A percentile compares a stretch with the other conserved stretches of the same genome.
Evolutionary conservation across 2,329 filamentous ascomycete genomes (phyloP).

Genomic region (Cordyceps cicadae): DNA sequence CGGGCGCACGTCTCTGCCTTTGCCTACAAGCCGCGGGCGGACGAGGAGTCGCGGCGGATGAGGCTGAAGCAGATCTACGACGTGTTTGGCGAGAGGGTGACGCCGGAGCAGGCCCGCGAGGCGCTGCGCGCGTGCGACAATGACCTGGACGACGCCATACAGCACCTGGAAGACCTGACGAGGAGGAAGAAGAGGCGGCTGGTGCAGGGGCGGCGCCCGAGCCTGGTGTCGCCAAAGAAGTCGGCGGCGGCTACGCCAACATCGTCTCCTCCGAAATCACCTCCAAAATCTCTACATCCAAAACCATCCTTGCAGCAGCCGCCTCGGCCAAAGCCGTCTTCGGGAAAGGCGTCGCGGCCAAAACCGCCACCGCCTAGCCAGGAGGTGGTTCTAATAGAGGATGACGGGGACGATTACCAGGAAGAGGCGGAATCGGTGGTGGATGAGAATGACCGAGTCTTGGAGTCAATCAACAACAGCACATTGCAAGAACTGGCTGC

Average conservation of each 20-base stretch:
- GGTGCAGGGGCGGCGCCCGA: constrained; percentile 27
- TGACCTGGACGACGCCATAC: constrained; percentile 29
- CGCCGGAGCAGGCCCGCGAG: constrained; percentile 24
- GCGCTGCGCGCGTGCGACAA: constrained; percentile 25
- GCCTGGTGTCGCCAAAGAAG: constrained; percentile 14
- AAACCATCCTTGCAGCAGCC: not conserved
- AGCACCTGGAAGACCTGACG: constrained; percentile 21
- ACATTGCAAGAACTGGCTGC: constrained; percentile 69
- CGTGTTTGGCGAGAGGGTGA: constrained; percentile 24
- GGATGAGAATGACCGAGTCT: constrained; percentile 39
- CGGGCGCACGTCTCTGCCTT: constrained; percentile 31
- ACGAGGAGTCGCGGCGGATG: constrained; percentile 27
- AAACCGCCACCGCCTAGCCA: constrained; percentile 15
- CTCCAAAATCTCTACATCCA: not conserved
- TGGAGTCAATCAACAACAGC: constrained; percentile 79
- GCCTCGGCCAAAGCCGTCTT: not conserved
- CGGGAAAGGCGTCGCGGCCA: not conserved
- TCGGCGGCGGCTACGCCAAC: constrained; percentile 15
- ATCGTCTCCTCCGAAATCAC: not conserved
- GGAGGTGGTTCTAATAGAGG: constrained; percentile 28
- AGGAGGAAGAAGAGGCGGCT: constrained; percentile 27
- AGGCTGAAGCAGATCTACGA: constrained; percentile 31
- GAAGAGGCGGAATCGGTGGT: constrained; percentile 25
- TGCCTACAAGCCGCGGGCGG: constrained; percentile 40
- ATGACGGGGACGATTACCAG: constrained; percentile 34